These are phyloP conservation scores for Escovopsis sp. DNA, from an alignment of 2,329 filamentous ascomycete genomes.

Conservation along the genomic window DNA sequence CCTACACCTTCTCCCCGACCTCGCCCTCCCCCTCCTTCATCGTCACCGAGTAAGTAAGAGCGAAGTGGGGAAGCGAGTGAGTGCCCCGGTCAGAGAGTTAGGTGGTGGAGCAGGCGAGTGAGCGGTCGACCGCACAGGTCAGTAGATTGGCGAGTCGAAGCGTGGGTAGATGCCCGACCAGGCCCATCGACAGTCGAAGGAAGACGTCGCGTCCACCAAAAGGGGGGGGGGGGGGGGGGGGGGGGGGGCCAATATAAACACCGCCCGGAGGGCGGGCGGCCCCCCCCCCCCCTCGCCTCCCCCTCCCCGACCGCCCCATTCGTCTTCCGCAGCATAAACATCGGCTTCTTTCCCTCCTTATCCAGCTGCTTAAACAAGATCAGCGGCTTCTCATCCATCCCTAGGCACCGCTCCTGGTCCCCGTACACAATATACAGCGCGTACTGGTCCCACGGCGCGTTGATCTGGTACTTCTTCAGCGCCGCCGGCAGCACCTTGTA, in stretches of 20 bases:
- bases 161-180: too few relatives aligned
- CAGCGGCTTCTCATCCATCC: constrained; percentile 80
- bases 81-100: too few relatives aligned
- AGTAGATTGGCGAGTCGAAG: too few relatives aligned
- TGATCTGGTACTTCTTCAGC: constrained; percentile 96
- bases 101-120: too few relatives aligned
- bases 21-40: constrained; percentile 34
- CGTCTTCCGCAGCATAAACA: constrained; percentile 88
- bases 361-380: constrained; percentile 96
- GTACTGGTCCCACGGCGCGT: constrained; percentile 93
- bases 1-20: constrained; percentile 11
- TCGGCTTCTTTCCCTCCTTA: constrained; percentile 92
- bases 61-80: too few relatives aligned
- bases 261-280: too few relatives aligned
- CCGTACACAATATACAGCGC: constrained; percentile 96
- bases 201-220: too few relatives aligned
- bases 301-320: constrained; percentile 38
- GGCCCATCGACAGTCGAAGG: too few relatives aligned
- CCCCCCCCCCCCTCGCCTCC: constrained; percentile 27
- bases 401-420: constrained; percentile 90
- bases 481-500: constrained; percentile 93
- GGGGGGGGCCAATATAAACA: too few relatives aligned
- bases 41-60: too few relatives aligned
- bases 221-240: too few relatives aligned
- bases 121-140: too few relatives aligned